These are phyloP conservation scores for Hippophae rhamnoides DNA, from an alignment of 306 rosid genomes.

Conservation along the genomic window DNA sequence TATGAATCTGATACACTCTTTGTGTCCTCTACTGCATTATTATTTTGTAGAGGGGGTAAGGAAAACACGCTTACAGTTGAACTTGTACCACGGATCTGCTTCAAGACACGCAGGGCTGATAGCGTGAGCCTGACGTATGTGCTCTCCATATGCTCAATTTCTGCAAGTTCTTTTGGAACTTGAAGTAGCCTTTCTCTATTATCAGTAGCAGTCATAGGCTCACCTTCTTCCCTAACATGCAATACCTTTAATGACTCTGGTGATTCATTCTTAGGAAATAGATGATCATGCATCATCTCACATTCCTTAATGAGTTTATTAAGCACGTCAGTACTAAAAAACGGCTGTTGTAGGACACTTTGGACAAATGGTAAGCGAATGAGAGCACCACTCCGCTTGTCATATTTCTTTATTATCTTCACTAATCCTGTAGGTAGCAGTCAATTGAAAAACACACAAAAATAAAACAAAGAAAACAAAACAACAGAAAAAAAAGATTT, in stretches of 20 bases:
- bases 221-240: constrained; percentile 28
- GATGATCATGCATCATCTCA: constrained; percentile 41
- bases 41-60: constrained; percentile 51
- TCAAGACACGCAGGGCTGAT: constrained; percentile 54
- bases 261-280: constrained; percentile 42
- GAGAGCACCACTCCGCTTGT: constrained; percentile 71
- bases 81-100: constrained; percentile 69
- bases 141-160: constrained; percentile 65
- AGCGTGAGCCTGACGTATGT: constrained; percentile 42
- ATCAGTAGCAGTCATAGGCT: constrained; percentile 20
- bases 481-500: background rate
- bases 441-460: background rate
- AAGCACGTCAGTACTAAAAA: constrained; percentile 67
- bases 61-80: constrained; percentile 64
- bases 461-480: background rate
- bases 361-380: constrained; percentile 66
- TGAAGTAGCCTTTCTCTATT: constrained; percentile 22
- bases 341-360: constrained; percentile 69
- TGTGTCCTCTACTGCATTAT: constrained; percentile 33
- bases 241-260: constrained; percentile 22
- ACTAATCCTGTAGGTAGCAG: constrained; percentile 36
- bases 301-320: constrained; percentile 74
- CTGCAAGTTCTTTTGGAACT: constrained; percentile 56
- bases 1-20: constrained; percentile 16
- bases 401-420: constrained; percentile 87